Evolutionary conservation across 768 basidiomycete genomes (phyloP).

Genomic region (Tulasnella sp.): DNA sequence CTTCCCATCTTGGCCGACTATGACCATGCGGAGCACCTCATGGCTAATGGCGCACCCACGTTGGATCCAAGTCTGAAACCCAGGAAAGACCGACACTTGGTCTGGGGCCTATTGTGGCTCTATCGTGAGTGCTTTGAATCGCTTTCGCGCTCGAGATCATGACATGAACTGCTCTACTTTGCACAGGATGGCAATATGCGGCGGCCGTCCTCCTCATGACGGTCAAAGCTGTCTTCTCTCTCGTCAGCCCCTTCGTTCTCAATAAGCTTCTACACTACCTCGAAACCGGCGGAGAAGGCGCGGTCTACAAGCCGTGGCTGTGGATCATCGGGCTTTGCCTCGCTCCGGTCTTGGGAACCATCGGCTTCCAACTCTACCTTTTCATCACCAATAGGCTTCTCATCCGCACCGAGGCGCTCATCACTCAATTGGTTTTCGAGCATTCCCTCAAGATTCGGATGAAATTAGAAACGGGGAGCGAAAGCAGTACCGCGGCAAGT

Average conservation of each 20-base stretch:
- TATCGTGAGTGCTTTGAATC: conserved; percentile 38
- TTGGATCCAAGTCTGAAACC: conserved; percentile 44
- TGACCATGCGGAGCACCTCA: conserved; percentile 43
- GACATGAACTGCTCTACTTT: not conserved
- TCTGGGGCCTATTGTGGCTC: conserved; percentile 40
- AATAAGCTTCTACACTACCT: conserved; percentile 52
- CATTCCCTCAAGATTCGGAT: conserved; percentile 74
- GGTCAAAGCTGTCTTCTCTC: conserved; percentile 17
- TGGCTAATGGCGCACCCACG: conserved; percentile 41
- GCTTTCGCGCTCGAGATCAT: not conserved
- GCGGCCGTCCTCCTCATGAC: conserved; percentile 36
- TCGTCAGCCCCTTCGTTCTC: conserved; percentile 12
- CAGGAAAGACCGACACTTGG: conserved; percentile 41
- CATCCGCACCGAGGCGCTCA: conserved; percentile 56
- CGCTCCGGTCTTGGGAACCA: conserved; percentile 41
- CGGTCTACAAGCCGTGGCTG: conserved; percentile 60
- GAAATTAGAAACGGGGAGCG: conserved; percentile 45
- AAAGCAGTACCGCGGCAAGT: conserved; percentile 32
- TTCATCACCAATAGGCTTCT: conserved; percentile 53
- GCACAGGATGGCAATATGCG: conserved; percentile 37
- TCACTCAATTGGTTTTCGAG: conserved; percentile 75
- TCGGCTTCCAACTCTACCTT: conserved; percentile 60
- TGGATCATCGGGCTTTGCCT: conserved; percentile 50
- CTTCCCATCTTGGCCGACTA: conserved; percentile 56
- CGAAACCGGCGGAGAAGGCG: conserved; percentile 55